Evolutionary conservation across 2,329 filamentous ascomycete genomes (phyloP), one percentile per base, ranked within the genome.

Genomic region (Setomelanomma holmii): DNA sequence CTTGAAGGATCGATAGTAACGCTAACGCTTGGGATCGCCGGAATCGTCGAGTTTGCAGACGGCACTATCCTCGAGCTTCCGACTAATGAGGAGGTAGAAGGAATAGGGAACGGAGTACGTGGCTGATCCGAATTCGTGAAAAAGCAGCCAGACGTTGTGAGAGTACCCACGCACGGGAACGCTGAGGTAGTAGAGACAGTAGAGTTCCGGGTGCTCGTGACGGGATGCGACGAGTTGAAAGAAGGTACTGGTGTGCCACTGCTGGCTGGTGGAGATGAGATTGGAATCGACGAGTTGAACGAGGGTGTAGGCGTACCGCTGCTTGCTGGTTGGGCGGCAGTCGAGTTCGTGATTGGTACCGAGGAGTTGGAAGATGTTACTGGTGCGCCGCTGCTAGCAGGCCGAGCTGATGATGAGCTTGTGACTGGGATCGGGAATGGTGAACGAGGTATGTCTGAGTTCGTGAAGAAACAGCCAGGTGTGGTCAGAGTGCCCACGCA

Each of bases 21-120:
- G 14, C 23, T 27, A n/a, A 17, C 41, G 20, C 38, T 45, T 24
- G 27, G 27, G 1, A 34, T 41, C 16, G 27, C 6, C 30, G 49
- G 35, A n/a, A 41, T 23, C 4, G 40, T 45, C 8, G 34, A 51
- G 20, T 51, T 51, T n/a, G 23, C 45, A 20, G 40, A 41, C 20
- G 45, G 44, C 21, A 19, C n/a, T 3, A 19, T 19, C 12, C 17
- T 40, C 12, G 36, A 19, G 21, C 17, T 40, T 5, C 35, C 10
- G 8, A 20, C 19, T 17, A n/a, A 17, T 17, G 44, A 20, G 21
- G 45, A 47, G 14, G 19, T 16, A 11, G n/a, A 11, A 17, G 4
- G 21, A 14, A 6, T 7, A 11, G 7, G 27, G 27, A 30, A 30
- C 10, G 27, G 27, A 30, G 35, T 20, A 2, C 42, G 42, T n/a